Evolutionary conservation across 768 basidiomycete species (phyloP), one percentile per base, ranked within the genome.

Genomic region (Collybia sp.): DNA sequence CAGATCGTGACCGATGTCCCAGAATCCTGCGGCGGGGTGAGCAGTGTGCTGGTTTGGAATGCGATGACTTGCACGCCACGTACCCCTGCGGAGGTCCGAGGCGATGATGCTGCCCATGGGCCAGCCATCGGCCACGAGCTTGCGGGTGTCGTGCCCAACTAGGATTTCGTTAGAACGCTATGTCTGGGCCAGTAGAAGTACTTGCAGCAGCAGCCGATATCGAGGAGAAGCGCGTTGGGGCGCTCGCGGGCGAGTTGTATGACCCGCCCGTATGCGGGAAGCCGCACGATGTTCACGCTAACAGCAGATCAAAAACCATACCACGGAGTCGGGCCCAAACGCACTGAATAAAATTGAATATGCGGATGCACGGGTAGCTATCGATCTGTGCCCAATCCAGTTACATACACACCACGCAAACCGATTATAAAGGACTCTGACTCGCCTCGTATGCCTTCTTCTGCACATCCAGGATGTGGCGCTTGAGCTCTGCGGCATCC

Each of bases 1-100:
- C 13, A 83, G 61, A 33, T 70, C 60, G 47, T 82, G 77, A 1
- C 80, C 80, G 1, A 77, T 60, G 4, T 75, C 66, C 79, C 78
- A 81, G 50, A 76, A 73, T 30, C 67, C 79, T 80, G 47, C 17
- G 16, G 13, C 33, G 35, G 11, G 34, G 16, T 9, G 11, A 37
- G 8, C 25, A 25, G 3, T n/a, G n/a, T n/a, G n/a, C n/a, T n/a
- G n/a, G n/a, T n/a, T n/a, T n/a, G n/a, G n/a, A n/a, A n/a, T n/a
- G n/a, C n/a, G n/a, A n/a, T n/a, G n/a, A n/a, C n/a, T n/a, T n/a
- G n/a, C 42, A 15, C 10, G 16, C 5, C 9, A 33, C 36, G 8
- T 16, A 65, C 65, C 61, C 57, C 49, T 54, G 8, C 49, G 54
- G 12, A 69, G 49, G 48, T 67, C 67, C 4, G 57, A 61, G 34